Conservation (phyloP, 2,329 filamentous ascomycete genomes). For the Didymella glomerata region DNA sequence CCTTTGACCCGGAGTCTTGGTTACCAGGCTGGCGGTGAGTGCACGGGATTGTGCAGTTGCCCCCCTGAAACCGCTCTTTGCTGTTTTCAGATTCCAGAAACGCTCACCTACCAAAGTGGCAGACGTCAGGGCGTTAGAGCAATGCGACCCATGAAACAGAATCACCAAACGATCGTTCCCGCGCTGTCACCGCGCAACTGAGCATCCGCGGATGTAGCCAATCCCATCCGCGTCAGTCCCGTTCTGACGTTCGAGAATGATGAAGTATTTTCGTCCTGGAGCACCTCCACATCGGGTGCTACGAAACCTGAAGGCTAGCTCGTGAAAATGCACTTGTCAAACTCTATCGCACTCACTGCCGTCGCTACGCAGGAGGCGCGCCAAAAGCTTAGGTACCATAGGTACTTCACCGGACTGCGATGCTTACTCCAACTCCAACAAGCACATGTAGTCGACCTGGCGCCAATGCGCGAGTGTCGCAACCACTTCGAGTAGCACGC, state of each 20-base stretch:
- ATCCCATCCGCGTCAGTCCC: constrained; percentile 23
- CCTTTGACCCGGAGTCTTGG: constrained; percentile 33
- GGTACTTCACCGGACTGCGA: constrained; percentile 19
- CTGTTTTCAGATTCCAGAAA: constrained; percentile 22
- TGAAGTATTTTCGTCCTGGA: constrained; percentile 27
- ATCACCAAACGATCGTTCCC: constrained; percentile 33
- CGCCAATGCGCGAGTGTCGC: constrained; percentile 23
- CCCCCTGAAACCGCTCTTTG: constrained; percentile 27
- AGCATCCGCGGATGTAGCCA: constrained; percentile 27
- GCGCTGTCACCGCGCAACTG: constrained; percentile 20
- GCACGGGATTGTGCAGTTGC: constrained; percentile 31
- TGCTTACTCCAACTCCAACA: constrained; percentile 25
- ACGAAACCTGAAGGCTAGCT: constrained; percentile 5
- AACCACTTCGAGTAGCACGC: constrained; percentile 1
- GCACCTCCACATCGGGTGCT: constrained; percentile 15
- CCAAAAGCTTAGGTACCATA: constrained; percentile 21
- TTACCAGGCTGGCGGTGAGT: constrained; percentile 17
- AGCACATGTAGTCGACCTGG: constrained; percentile 23
- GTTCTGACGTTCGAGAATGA: constrained; percentile 27
- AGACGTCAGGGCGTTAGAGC: constrained; percentile 33
- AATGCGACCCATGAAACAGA: constrained; percentile 40
- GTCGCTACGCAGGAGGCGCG: constrained; percentile 26
- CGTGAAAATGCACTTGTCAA: constrained; percentile 17
- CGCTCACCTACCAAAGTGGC: constrained; percentile 27
- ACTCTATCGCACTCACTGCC: constrained; percentile 19